Base-by-base conservation (phyloP, 257 asterid genomes). In the Nicotiana tabacum region DNA sequence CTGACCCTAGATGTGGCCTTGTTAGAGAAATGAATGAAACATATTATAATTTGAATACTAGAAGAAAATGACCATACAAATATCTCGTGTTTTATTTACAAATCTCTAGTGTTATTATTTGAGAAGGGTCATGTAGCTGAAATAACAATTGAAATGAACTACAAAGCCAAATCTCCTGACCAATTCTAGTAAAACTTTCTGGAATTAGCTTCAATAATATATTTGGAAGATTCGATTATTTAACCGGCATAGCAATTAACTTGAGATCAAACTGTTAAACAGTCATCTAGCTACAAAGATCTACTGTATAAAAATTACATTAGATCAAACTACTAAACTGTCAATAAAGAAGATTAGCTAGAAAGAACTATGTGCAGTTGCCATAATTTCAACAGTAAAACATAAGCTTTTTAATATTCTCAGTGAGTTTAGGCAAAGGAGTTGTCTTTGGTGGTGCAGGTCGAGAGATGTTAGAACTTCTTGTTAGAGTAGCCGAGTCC, bases 361-460 rank as follows among this genome's bases (percentile, higher is more conserved):
- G 78, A 70, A 70, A 70, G 58, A 70, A 70, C 78, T 56, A 58
- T 78, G 35, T 77, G 53, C 69, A 78, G 13, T 39, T 79, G 8
- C 70, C 62, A 46, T n/a, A 60, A 27, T 5, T 10, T 69, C 87
- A 94, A 91, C 98, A 96, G 84, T 93, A 96, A 89, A 94, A 96
- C 99, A 96, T 96, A 57, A 92, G 91, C 82, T 91, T 96, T 89
- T 90, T 92, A 83, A 96, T 83, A 83, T 90, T 94, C 86, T 94
- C 98, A 86, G 81, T 88, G 55, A 96, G 97, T 84, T 89, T 90
- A 12, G 99, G 99, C 61, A 96, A 89, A 78, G 98, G 98, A 77
- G 80, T 84, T 43, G 97, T 79, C 89, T 88, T 86, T 0, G 96
- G 95, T 0, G 92, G 90, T 6, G 93, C 87, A 7, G 95, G 81